Conservation (phyloP, 1,139 yeast species). For the Debaryomyces sp. region DNA sequence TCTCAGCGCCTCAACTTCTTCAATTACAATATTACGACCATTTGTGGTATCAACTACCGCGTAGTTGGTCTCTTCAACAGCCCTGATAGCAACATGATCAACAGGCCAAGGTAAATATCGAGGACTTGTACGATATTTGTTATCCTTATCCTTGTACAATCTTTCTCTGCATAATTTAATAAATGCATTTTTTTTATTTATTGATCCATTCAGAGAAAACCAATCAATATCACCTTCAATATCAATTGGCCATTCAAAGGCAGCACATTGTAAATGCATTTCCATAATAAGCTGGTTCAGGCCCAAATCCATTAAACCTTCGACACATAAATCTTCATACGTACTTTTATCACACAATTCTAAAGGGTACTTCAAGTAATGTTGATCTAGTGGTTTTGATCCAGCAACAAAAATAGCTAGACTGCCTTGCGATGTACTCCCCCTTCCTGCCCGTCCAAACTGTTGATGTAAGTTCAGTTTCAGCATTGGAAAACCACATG, state of each 20-base stretch:
- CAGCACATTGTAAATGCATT: conserved; percentile 92
- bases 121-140: conserved; percentile 61
- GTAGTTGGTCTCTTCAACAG: conserved; percentile 74
- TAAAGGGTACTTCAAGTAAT: conserved; percentile 72
- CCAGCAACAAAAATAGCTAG: conserved; percentile 84
- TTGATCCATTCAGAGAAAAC: conserved; percentile 37
- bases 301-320: conserved; percentile 38
- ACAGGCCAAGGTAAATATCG: conserved; percentile 82
- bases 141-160: conserved; percentile 49
- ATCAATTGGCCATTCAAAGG: conserved; percentile 74
- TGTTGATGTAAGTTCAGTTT: conserved; percentile 90
- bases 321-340: conserved; percentile 49
- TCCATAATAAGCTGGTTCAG: conserved; percentile 55
- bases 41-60: conserved; percentile 90
- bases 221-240: conserved; percentile 55
- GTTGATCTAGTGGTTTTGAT: conserved; percentile 83
- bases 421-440: conserved; percentile 62
- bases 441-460: conserved; percentile 94
- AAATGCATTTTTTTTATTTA: conserved; percentile 25
- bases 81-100: conserved; percentile 72
- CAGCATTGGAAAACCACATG: conserved; percentile 91
- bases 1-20: conserved; percentile 87
- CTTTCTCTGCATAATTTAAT: conserved; percentile 43
- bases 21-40: conserved; percentile 73
- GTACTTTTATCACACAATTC: conserved; percentile 51